Percentiles rank a stretch among this genome's conserved stretches.
phyloP scores from a whole-genome alignment of 2,329 filamentous ascomycete species.

The Cryphonectria radicalis region DNA sequence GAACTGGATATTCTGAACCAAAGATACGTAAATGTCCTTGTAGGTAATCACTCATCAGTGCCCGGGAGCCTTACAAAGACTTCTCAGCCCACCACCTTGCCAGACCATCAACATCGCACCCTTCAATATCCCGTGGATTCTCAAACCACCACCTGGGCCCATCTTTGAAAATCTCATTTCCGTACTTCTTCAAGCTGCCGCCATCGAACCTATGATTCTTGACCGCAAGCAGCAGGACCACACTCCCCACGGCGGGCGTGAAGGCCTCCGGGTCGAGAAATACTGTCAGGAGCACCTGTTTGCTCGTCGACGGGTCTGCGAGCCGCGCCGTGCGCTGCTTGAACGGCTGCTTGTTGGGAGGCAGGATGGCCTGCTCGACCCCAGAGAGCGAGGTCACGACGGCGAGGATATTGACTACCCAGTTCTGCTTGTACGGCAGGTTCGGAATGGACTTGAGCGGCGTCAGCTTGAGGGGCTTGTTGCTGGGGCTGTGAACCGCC shows the following conservation, averaged over 20 bases:
- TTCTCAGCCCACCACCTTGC: constrained; percentile 48
- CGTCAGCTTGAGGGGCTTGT: constrained; percentile 55
- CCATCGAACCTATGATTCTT: constrained; percentile 62
- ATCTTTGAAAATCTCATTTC: constrained; percentile 39
- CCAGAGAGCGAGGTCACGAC: constrained; percentile 53
- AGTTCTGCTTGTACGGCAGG: constrained; percentile 62
- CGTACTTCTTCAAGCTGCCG: constrained; percentile 48
- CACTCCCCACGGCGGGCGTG: constrained; percentile 50
- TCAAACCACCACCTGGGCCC: constrained; percentile 55
- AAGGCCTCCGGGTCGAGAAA: constrained; percentile 59
- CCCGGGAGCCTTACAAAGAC: background rate
- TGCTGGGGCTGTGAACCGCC: constrained; percentile 44
- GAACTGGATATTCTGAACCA: background rate
- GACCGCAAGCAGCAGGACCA: constrained; percentile 56
- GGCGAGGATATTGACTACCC: constrained; percentile 59
- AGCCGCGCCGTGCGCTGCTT: constrained; percentile 58
- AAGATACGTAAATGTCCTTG: background rate
- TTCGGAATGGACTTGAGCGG: constrained; percentile 53
- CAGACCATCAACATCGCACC: constrained; percentile 54
- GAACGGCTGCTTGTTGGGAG: constrained; percentile 42
- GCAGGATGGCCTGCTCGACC: constrained; percentile 53
- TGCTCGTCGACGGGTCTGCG: constrained; percentile 54
- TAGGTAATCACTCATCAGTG: too few relatives aligned
- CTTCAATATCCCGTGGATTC: constrained; percentile 49
- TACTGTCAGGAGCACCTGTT: constrained; percentile 57